Percentiles rank a stretch among this genome's conserved stretches.
phyloP scores from a whole-genome alignment of 805 yeast species.

The Cyberlindnera japonica region DNA sequence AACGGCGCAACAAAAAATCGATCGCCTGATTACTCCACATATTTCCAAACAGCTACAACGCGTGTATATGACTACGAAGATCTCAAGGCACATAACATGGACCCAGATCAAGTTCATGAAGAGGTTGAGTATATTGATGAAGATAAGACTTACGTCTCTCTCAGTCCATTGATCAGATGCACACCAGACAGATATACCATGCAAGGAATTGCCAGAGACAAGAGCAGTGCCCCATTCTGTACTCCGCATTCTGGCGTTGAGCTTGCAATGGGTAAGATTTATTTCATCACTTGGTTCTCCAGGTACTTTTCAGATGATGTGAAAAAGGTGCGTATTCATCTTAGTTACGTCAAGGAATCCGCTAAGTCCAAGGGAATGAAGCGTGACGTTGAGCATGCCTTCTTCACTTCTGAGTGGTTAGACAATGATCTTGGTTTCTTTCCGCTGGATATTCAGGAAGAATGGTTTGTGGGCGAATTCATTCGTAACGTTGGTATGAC shows the following conservation, averaged over 20 bases:
- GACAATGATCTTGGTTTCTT: constrained; percentile 55
- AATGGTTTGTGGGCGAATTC: constrained; percentile 58
- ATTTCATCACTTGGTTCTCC: constrained; percentile 81
- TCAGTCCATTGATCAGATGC: constrained; percentile 81
- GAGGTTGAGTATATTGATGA: constrained; percentile 60
- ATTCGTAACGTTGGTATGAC: constrained; percentile 57
- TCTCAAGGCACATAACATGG: constrained; percentile 71
- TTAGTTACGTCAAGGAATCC: constrained; percentile 59
- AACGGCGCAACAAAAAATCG: constrained; percentile 66
- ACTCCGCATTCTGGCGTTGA: constrained; percentile 63
- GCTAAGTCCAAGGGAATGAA: constrained; percentile 54
- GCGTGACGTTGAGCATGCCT: constrained; percentile 42
- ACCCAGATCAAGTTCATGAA: constrained; percentile 50
- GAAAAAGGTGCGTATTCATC: constrained; percentile 60
- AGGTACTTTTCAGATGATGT: constrained; percentile 54
- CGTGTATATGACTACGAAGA: constrained; percentile 54
- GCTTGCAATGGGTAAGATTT: constrained; percentile 57
- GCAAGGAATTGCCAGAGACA: constrained; percentile 57
- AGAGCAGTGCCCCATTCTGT: constrained; percentile 76
- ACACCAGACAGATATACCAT: constrained; percentile 71
- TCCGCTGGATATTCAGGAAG: constrained; percentile 56
- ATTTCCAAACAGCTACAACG: constrained; percentile 68
- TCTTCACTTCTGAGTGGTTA: constrained; percentile 73
- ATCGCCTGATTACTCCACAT: constrained; percentile 70
- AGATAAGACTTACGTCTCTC: constrained; percentile 64